Base-by-base conservation (phyloP, 2,329 filamentous ascomycete genomes). In the Neonectria sp. region DNA sequence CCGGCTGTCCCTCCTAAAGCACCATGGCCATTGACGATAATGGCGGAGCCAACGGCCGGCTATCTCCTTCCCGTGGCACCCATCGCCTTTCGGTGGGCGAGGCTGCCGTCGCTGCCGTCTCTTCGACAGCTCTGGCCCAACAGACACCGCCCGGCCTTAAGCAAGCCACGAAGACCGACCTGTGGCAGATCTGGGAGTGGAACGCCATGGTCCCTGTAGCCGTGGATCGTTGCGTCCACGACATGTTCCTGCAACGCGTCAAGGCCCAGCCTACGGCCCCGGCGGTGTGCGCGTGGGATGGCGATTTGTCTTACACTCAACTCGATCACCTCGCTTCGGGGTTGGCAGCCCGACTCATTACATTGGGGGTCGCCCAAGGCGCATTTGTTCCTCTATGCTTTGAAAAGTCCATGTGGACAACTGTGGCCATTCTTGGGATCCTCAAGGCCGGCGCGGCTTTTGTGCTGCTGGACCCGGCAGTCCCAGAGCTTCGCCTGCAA, bases 281-380 rank as follows among this genome's bases (percentile, higher is more conserved):
- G 6, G 73, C 73, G 6, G 55, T 75, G 24, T 74, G 65, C 37
- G 71, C 73, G 7, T 76, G 71, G 74, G 71, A 75, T 45, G 74
- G 60, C 25, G 27, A 75, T 46, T 78, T 84, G 63, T 82, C 82
- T 6, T 85, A 84, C 63, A 59, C 72, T 37, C 77, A 85, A 35
- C 74, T 85, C 2, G 79, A 84, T 43, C 63, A 68, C 0, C 72
- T 79, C 15, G 83, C 84, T 0, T 79, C 78, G 31, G 68, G 73
- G 1, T 75, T 85, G 8, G 83, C 83, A 6, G 68, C 70, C 8
- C 73, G 79, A 48, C 76, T 86, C 1, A 51, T 76, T 12, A 69
- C 73, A 4, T 65, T 74, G 31, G 78, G 76, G 17, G 68, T 81
- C 17, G 55, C 61, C 1, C 67, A 69, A 2, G 78, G 76, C 29